Evolutionary conservation across 352 stramenopile genomes (phyloP).

Genomic region (Phytophthora colocasiae): DNA sequence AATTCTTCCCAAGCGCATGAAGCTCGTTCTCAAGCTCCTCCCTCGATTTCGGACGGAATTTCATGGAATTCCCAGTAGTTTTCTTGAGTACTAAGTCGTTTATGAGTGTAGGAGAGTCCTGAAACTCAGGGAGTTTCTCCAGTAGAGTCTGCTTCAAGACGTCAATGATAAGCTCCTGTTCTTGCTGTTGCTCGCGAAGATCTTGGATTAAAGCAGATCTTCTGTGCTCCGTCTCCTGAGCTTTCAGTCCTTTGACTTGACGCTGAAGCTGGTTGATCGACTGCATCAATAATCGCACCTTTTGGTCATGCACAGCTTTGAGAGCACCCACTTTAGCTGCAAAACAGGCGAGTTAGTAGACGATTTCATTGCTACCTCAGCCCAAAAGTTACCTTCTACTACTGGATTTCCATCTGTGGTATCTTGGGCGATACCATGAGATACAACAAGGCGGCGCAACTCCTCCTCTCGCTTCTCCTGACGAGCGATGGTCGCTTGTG

Average conservation of each 20-base stretch:
- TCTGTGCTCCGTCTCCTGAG: constrained; percentile 89
- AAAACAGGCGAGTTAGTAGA: neutral
- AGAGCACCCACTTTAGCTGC: constrained; percentile 73
- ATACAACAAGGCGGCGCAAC: constrained; percentile 56
- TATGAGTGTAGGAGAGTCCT: constrained; percentile 63
- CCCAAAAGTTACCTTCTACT: constrained; percentile 45
- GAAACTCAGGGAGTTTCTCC: constrained; percentile 72
- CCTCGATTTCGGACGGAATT: constrained; percentile 85
- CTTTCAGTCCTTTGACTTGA: constrained; percentile 71
- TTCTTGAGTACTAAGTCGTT: constrained; percentile 92
- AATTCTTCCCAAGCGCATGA: constrained; percentile 71
- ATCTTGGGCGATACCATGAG: constrained; percentile 45
- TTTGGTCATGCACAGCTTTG: constrained; percentile 72
- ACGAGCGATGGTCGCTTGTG: constrained; percentile 63
- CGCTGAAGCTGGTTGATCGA: constrained; percentile 87
- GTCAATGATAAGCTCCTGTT: constrained; percentile 87
- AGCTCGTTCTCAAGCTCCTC: constrained; percentile 91
- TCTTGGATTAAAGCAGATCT: constrained; percentile 87
- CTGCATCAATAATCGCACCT: constrained; percentile 87
- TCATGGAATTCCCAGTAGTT: constrained; percentile 70
- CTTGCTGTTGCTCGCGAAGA: constrained; percentile 73
- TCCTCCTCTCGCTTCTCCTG: constrained; percentile 73
- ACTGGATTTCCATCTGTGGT: constrained; percentile 39
- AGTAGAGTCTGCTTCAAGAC: constrained; percentile 82
- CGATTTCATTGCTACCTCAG: neutral